These are phyloP conservation scores for Boletus rex-veris DNA, from an alignment of 768 basidiomycete genomes.

Conservation along the genomic window DNA sequence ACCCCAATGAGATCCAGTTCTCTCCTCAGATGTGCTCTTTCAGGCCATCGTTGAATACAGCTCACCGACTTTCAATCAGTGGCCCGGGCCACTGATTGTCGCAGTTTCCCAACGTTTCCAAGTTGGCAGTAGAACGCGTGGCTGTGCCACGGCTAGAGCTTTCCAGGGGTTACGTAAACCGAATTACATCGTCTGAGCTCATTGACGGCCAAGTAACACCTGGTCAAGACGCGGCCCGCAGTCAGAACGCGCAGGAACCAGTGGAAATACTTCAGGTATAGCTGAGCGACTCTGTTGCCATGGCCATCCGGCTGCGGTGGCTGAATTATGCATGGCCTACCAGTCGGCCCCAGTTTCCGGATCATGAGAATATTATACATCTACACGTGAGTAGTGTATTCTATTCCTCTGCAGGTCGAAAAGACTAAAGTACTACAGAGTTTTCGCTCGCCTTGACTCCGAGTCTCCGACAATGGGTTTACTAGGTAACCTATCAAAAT, in stretches of 20 bases:
- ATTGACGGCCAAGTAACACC: background rate
- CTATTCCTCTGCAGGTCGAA: background rate
- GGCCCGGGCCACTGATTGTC: too few species aligned
- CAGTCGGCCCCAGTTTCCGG: too few species aligned
- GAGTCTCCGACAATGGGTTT: background rate
- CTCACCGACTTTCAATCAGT: too few species aligned
- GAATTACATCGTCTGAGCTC: background rate
- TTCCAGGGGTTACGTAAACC: background rate
- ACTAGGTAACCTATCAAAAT: background rate
- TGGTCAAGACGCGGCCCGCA: background rate
- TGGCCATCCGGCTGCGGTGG: background rate
- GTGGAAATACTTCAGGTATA: background rate
- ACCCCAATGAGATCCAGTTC: too few species aligned
- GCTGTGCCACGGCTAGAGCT: too few species aligned
- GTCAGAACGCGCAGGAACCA: background rate
- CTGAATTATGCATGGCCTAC: background rate
- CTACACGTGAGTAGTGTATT: too few species aligned
- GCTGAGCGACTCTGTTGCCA: background rate
- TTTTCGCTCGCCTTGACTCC: too few species aligned
- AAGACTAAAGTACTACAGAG: background rate
- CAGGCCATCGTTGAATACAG: too few species aligned
- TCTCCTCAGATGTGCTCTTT: too few species aligned
- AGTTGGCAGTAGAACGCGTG: too few species aligned
- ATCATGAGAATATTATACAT: too few species aligned
- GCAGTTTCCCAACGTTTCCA: too few species aligned